phyloP scores from a whole-genome alignment of 805 yeast genomes.

The Myxozyma melibiosi region DNA sequence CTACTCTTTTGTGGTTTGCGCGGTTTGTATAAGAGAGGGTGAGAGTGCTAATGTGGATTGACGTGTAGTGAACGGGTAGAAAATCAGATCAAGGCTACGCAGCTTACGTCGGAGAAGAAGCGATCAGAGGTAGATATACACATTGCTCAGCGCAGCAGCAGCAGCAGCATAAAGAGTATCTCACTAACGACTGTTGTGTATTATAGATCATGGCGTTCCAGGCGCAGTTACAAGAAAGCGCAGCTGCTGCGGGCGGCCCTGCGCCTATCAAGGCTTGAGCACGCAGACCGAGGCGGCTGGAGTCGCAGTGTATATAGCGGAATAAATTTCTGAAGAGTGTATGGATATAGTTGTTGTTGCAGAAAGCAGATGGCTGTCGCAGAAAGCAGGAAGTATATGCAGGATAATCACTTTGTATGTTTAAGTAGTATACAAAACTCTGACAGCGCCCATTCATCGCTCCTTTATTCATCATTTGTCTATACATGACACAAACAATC shows the following conservation, averaged over 20 bases:
- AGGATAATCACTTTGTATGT: no score
- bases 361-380: not conserved
- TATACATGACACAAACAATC: no score
- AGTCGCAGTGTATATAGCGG: not conserved
- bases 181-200: not conserved
- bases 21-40: not conserved
- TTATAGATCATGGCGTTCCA: constrained; percentile 27
- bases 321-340: not conserved
- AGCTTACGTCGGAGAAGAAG: constrained; percentile 57
- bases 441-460: no score
- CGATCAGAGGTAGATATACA: constrained; percentile 50
- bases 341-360: not conserved
- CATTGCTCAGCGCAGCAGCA: no score
- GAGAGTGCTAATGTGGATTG: not conserved
- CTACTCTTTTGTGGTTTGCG: not conserved
- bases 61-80: constrained; percentile 61
- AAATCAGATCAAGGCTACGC: constrained; percentile 59
- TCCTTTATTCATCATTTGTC: no score
- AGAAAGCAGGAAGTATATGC: no score
- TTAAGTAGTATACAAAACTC: no score
- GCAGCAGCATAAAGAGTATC: not conserved
- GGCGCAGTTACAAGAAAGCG: constrained; percentile 22
- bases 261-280: not conserved
- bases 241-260: not conserved
- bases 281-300: not conserved